Base-by-base conservation (phyloP, 2,329 filamentous ascomycete genomes). In the Lachnellula cervina region DNA sequence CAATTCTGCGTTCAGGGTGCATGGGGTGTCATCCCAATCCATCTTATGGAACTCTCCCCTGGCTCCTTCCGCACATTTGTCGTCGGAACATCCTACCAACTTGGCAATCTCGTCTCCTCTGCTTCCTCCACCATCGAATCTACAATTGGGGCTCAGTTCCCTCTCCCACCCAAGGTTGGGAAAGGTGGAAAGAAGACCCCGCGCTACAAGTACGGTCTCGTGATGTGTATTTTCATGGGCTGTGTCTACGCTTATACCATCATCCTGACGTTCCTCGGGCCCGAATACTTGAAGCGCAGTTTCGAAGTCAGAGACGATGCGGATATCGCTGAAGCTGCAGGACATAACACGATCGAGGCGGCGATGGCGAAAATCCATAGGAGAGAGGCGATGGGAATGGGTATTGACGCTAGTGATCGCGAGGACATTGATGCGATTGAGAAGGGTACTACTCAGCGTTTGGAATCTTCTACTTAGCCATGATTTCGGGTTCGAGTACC, bases 181-280 rank as follows among this genome's bases (percentile, higher is more conserved):
- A 32, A 32, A 9, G 28, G 28, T 1, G 28, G 28, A 13, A 32
- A 77, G 17, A 68, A 72, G 1, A 77, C 74, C 0, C 70, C 72
- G 47, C 76, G 87, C 3, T 90, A 87, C 70, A 75, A 89, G 57
- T 95, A 95, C 63, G 90, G 89, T 40, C 86, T 86, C 64, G 90
- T 95, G 9, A 93, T 96, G 61, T 90, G 86, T 68, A 94, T 95
- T 67, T 96, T 96, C 73, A 91, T 96, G 88, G 91, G 55, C 13
- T 57, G 51, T 21, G 51, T 54, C 1, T 96, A 81, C 63, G 78
- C 67, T 25, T 85, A 83, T 57, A 75, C 81, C n/a, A 77, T 85
- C 38, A 1, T 83, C 5, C 68, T 90, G 53, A 86, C 85, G 0
- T 70, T 61, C 34, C 16, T 52, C 4, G 78, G 78, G 1, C 78